A percentile compares a stretch with the other conserved stretches of the same genome.
Conservation (phyloP, 306 rosid species). For the Cyclanthera cordifolia region DNA sequence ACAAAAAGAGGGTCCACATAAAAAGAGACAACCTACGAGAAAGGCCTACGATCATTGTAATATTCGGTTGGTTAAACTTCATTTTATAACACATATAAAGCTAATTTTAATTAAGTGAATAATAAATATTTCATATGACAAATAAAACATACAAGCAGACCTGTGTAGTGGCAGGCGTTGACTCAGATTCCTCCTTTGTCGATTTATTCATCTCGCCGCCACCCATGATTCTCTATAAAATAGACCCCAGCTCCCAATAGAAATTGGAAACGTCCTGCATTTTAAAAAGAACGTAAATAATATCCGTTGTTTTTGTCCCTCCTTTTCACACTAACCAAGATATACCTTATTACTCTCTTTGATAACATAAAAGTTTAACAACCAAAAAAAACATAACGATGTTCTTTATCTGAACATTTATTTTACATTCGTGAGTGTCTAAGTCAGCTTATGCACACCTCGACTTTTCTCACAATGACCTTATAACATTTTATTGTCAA, state of each 20-base stretch:
- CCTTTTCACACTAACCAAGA: not conserved
- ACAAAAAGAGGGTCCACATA: too few species aligned
- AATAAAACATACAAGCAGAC: conserved; percentile 28
- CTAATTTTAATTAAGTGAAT: not conserved
- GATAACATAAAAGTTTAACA: not conserved
- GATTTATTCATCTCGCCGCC: conserved; percentile 75
- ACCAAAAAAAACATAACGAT: not conserved
- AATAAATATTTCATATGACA: not conserved
- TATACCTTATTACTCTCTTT: conserved; percentile 7
- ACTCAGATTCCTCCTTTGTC: conserved; percentile 52
- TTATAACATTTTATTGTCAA: too few species aligned
- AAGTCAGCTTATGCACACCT: too few species aligned
- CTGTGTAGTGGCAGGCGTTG: conserved; percentile 59
- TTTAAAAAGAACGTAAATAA: conserved; percentile 15
- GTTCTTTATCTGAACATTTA: too few species aligned
- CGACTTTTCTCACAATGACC: too few species aligned
- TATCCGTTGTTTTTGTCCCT: conserved; percentile 15
- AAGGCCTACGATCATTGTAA: too few species aligned
- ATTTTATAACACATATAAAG: too few species aligned
- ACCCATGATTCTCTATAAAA: conserved; percentile 43
- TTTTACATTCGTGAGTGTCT: too few species aligned
- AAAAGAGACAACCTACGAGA: too few species aligned
- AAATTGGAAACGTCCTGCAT: conserved; percentile 46
- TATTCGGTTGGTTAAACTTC: too few species aligned
- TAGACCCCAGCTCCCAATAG: conserved; percentile 15